A percentile compares a stretch with the other conserved stretches of the same genome.
phyloP scores from a whole-genome alignment of 129 eudicot genomes.

The carrot (Daucus carota) region DH1_v3.0 NC_030385.2:26286001-26286500 shows the following conservation, averaged over 20 bases:
- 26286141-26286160: conserved; percentile 34
- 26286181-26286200: conserved; percentile 43
- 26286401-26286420: conserved; percentile 39
- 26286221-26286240: conserved; percentile 53
- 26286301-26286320: conserved; percentile 52
- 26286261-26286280: conserved; percentile 44
- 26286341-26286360: conserved; percentile 42
- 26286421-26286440: conserved; percentile 30
- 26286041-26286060: conserved; percentile 35
- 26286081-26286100: not conserved
- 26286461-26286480: conserved; percentile 41
- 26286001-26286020: conserved; percentile 39
- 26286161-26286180: conserved; percentile 34
- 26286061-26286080: conserved; percentile 29
- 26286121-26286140: not conserved
- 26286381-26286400: conserved; percentile 47
- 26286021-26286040: conserved; percentile 31
- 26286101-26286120: not conserved
- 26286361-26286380: conserved; percentile 47
- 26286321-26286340: conserved; percentile 44
- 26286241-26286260: conserved; percentile 39
- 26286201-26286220: conserved; percentile 51
- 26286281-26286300: conserved; percentile 46
- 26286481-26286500: conserved; percentile 44
- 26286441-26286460: conserved; percentile 45